Base-by-base conservation (phyloP, 371 early-diverging fungal genomes). In the Rhizopus delemar region DNA sequence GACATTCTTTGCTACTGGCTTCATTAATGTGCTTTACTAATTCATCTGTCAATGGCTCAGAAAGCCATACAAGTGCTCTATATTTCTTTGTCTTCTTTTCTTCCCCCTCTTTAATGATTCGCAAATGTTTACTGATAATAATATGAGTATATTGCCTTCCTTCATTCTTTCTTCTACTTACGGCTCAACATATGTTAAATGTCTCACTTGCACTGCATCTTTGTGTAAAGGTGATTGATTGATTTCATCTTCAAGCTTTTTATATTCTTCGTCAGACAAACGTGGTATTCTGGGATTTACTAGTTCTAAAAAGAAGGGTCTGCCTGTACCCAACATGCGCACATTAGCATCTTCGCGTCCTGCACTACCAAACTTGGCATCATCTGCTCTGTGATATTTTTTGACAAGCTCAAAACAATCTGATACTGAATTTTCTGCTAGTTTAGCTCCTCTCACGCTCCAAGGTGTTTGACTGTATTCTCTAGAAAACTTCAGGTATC, bases 321-420 rank as follows among this genome's bases (percentile, higher is more conserved):
- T 78, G 12, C 99, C 99, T 34, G 76, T 75, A 34, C 95, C 97
- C 31, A 98, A 73, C 96, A 96, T 96, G 32, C 93, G 84, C 8
- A 99, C 99, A 75, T 99, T 96, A 12, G 92, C 90, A 77, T 99
- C 99, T 69, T 99, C 99, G 39, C 99, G 85, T 4, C 99, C 99
- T 2, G 97, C 87, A 0, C 92, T 84, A 4, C 88, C 84, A 72
- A 99, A 93, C 56, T 91, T 93, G 72, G 84, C 70, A 53, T 86
- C 80, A 56, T 83, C 81, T 6, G 74, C 75, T 12, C 68, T 63
- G 64, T 88, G 81, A 9, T 86, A 67, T 8, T 65, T 65, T 59
- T 79, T 73, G 45, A 93, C 59, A 3, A 82, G 67, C 32, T 80
- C 81, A 35, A 92, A 82, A 46, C 88, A 80, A 51, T 94, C 97